These are phyloP conservation scores for Pisolithus thermaeus DNA, from an alignment of 1,284 basidiomycete genomes.

Conservation along the genomic window DNA sequence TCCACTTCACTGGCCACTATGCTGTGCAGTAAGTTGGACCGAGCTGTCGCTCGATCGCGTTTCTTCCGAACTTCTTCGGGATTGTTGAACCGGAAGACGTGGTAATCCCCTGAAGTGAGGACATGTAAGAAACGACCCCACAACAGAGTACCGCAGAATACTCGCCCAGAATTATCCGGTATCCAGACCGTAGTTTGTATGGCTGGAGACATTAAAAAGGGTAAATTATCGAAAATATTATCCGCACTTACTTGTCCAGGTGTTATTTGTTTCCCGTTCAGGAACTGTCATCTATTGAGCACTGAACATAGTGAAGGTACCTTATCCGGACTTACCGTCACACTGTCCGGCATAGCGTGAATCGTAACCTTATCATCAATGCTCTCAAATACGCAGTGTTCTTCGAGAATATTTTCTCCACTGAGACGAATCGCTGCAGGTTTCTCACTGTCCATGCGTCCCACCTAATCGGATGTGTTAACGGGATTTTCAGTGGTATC, in stretches of 20 bases:
- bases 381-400: conserved; percentile 92
- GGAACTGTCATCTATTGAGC: conserved; percentile 46
- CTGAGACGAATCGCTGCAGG: conserved; percentile 88
- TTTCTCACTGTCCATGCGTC: conserved; percentile 74
- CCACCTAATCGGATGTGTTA: conserved; percentile 49
- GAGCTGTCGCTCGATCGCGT: conserved; percentile 69
- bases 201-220: conserved; percentile 38
- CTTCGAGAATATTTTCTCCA: conserved; percentile 85
- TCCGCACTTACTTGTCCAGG: conserved; percentile 57
- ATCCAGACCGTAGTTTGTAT: conserved; percentile 85
- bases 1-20: conserved; percentile 62
- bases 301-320: conserved; percentile 3
- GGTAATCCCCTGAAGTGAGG: conserved; percentile 72
- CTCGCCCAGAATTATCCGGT: conserved; percentile 88
- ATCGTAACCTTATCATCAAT: conserved; percentile 81
- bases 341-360: conserved; percentile 71
- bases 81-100: conserved; percentile 97
- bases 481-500: conserved; percentile 7
- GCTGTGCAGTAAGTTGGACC: conserved; percentile 62
- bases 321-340: conserved; percentile 58
- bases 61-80: conserved; percentile 91
- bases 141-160: conserved; percentile 7
- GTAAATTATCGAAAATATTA: background rate
- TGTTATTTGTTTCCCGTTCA: conserved; percentile 87
- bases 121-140: conserved; percentile 5